Conservation (phyloP, 257 asterid genomes). For the Solanum infundibuliforme region DNA sequence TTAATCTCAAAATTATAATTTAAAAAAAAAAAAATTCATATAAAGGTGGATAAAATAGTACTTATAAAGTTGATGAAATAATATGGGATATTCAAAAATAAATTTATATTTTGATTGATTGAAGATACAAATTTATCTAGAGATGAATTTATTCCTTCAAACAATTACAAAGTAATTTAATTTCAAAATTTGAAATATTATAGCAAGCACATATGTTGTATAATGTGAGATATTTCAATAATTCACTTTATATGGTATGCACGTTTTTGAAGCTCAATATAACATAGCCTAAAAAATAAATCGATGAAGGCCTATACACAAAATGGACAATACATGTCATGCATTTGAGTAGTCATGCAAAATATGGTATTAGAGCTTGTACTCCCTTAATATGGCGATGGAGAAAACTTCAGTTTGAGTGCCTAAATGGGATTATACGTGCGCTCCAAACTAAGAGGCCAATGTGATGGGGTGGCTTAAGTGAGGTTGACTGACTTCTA, state of each 20-base stretch:
- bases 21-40: no score
- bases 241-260: no score
- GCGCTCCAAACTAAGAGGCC: not conserved
- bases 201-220: no score
- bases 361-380: not conserved
- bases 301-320: no score
- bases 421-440: not conserved
- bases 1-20: no score
- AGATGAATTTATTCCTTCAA: not conserved
- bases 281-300: no score
- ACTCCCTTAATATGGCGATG: not conserved
- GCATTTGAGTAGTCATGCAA: not conserved
- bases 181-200: not conserved
- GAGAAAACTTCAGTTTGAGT: not conserved
- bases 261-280: not conserved
- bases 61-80: not conserved
- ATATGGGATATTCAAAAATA: no score
- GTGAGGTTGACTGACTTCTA: not conserved
- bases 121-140: not conserved
- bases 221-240: not conserved
- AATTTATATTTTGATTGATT: no score
- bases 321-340: no score
- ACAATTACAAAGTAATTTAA: not conserved
- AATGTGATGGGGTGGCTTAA: not conserved
- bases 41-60: not conserved